Conservation (phyloP, 1,139 yeast genomes). For the Saccharomyces uvarum region DNA sequence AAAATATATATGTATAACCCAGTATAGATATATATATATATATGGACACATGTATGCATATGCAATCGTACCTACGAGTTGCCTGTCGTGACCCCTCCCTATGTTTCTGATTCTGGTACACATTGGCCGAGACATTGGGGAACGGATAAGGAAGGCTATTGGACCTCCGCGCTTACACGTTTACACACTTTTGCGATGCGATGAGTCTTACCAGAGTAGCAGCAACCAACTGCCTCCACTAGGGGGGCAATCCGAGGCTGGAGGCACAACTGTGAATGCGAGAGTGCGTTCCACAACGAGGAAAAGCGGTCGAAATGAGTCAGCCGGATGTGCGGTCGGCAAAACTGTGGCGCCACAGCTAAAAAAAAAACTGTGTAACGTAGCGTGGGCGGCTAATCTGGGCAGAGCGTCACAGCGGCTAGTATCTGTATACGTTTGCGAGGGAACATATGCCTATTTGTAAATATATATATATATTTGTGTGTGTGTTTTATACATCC, state of each 20-base stretch:
- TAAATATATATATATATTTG: background rate
- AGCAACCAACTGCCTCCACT: background rate
- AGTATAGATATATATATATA: background rate
- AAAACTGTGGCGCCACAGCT: background rate
- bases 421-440: too few relatives aligned
- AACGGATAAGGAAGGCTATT: background rate
- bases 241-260: background rate
- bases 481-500: background rate
- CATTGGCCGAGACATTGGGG: too few relatives aligned
- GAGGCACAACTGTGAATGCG: background rate
- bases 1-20: background rate
- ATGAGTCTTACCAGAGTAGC: background rate
- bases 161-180: background rate
- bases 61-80: background rate
- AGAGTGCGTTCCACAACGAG: background rate
- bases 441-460: background rate
- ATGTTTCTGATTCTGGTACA: too few relatives aligned
- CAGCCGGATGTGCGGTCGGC: background rate
- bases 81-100: too few relatives aligned
- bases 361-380: background rate
- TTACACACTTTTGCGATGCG: conserved; percentile 1
- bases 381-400: background rate
- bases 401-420: too few relatives aligned
- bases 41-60: background rate
- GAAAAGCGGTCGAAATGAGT: background rate